Conservation (phyloP, 352 stramenopile genomes). For the Globisporangium middletonii region DNA sequence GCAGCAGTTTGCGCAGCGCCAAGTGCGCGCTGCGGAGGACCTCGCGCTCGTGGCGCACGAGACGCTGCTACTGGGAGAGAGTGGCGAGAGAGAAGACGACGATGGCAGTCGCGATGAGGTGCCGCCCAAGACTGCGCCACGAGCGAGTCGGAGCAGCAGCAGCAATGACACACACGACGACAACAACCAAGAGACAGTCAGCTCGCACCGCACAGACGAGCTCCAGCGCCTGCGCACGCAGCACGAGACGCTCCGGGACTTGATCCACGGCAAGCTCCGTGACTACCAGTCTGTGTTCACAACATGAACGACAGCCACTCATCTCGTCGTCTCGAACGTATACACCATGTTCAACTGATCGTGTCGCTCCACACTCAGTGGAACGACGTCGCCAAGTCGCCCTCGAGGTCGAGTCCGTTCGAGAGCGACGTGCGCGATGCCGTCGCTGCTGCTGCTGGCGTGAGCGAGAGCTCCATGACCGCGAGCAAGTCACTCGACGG, state of each 20-base stretch:
- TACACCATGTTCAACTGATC: neutral
- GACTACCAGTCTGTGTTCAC: conserved; percentile 25
- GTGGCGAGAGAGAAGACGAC: too few species aligned
- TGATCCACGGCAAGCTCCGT: conserved; percentile 30
- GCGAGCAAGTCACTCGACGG: conserved; percentile 56
- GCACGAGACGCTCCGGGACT: conserved; percentile 27
- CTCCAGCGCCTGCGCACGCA: conserved; percentile 18
- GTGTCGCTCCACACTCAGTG: conserved; percentile 2
- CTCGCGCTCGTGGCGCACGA: neutral
- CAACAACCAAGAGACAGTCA: neutral
- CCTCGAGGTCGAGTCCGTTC: conserved; percentile 24
- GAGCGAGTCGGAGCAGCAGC: neutral
- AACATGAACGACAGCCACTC: too few species aligned
- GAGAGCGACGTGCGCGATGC: conserved; percentile 27
- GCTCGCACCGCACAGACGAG: neutral
- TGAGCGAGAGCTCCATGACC: conserved; percentile 48
- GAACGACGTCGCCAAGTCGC: conserved; percentile 13
- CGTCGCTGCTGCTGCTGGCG: conserved; percentile 9
- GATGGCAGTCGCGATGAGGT: too few species aligned
- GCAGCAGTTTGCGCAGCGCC: conserved; percentile 14
- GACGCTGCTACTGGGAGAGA: neutral
- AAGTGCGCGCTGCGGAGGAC: conserved; percentile 13
- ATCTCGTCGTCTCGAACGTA: neutral
- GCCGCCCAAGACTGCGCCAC: neutral
- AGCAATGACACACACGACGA: neutral